phyloP scores from a whole-genome alignment of 108 stramenopile species.

The Conticribra guillardii region DNA sequence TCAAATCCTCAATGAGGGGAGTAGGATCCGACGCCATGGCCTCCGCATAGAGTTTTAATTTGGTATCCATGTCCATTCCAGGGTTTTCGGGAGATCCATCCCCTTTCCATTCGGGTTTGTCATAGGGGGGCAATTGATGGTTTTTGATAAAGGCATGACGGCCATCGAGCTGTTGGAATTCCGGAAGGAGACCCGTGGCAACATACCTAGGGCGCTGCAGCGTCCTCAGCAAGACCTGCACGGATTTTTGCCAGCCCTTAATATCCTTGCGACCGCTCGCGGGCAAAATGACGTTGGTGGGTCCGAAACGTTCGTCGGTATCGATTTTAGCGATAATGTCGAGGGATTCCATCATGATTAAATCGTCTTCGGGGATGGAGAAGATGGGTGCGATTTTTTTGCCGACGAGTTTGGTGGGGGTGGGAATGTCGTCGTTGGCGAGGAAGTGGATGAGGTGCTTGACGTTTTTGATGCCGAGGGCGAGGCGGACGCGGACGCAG shows the following conservation, averaged over 20 bases:
- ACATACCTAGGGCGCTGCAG: slow-evolving; percentile 95
- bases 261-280: slow-evolving; percentile 87
- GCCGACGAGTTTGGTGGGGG: slow-evolving; percentile 68
- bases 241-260: slow-evolving; percentile 91
- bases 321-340: slow-evolving; percentile 93
- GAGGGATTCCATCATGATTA: slow-evolving; percentile 93
- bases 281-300: slow-evolving; percentile 67
- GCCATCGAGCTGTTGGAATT: slow-evolving; percentile 91
- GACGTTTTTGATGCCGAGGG: slow-evolving; percentile 92
- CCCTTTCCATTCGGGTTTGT: slow-evolving; percentile 89
- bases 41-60: slow-evolving; percentile 80
- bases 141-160: slow-evolving; percentile 90
- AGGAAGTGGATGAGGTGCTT: not conserved
- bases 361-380: slow-evolving; percentile 66
- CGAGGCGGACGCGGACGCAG: slow-evolving; percentile 94
- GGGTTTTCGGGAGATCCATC: slow-evolving; percentile 59
- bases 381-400: slow-evolving; percentile 98
- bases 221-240: slow-evolving; percentile 76
- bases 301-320: slow-evolving; percentile 88
- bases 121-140: slow-evolving; percentile 90
- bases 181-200: slow-evolving; percentile 88
- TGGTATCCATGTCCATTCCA: slow-evolving; percentile 74
- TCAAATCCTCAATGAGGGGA: slow-evolving; percentile 81
- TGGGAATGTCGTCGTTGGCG: not conserved
- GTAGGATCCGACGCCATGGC: slow-evolving; percentile 84